Evolutionary conservation across 2,329 filamentous ascomycete species (phyloP), one percentile per base, ranked within the genome.

Genomic region (Pseudogymnoascus sp.): DNA sequence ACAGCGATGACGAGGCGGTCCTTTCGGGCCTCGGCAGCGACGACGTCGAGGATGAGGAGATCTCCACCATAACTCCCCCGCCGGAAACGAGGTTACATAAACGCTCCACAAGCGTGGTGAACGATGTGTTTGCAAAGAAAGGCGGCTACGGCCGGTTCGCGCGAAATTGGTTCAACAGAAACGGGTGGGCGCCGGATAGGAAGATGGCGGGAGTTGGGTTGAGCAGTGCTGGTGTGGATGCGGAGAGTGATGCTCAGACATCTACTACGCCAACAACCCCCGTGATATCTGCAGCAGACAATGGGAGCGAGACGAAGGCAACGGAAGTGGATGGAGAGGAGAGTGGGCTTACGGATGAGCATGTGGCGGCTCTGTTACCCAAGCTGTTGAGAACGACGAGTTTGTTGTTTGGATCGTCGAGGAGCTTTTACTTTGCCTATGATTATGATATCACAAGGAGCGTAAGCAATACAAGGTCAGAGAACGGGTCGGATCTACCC

Each of bases 361-460:
- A 62, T 42, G 61, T 60, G 16, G 47, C 31, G 18, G 61, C 62
- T 33, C 76, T 97, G 33, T 78, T 96, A 10, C 93, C 93, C 1
- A 96, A 96, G 71, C 80, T 97, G 40, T 75, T 99, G 44, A 84
- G 89, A 42, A 95, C 90, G 33, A 87, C 91, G 1, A 90, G 90
- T 71, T 84, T 97, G 63, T 84, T 96, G 65, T 93, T 97, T 71
- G 87, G 89, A 1, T 83, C 86, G 3, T 92, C 89, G 0, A 83
- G 83, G 66, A 97, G 91, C 73, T 97, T 97, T 75, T 97, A 89
- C 78, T 99, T 93, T 74, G 92, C 92, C 0, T 97, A 99, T 73
- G 94, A 99, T 67, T 83, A 93, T 72, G 92, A 99, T 73, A 84
- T 99, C 60, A 97, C 94, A 0, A 84, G 88, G 63, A 86, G 83